Base-by-base conservation (phyloP, 2,329 filamentous ascomycete genomes). In the Phyllosticta citriasiana region DNA sequence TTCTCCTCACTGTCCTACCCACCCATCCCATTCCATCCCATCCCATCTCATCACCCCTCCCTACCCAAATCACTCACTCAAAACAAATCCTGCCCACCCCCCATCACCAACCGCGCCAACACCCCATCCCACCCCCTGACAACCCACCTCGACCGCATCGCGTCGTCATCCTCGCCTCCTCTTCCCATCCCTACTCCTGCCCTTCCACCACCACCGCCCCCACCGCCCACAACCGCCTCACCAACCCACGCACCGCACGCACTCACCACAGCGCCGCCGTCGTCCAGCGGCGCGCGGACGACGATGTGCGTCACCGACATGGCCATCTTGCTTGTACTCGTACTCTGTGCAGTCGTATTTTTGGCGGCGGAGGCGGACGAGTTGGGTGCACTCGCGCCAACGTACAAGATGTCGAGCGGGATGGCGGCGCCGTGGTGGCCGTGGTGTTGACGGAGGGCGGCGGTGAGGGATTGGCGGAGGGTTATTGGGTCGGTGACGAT, bases 341-440 rank as follows among this genome's bases (percentile, higher is more conserved):
- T 22, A 22, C 19, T 22, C 19, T 1, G 19, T 1, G 19, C 19
- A 22, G 19, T 22, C 19, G 19, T 22, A 2, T 22, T 14, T 40
- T 14, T 40, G 40, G 33, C 10, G 14, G 40, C 16, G 14, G 40
- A 16, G 40, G 40, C 3, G 6, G 40, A n/a, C 4, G 40, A 47
- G 6, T 2, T 7, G 9, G 27, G 40, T 14, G 74, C 0, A 86
- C 76, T 66, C 6, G 27, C 27, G 6, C 27, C 27, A 8, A 30
- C 27, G 27, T 84, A 84, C 51, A 91, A 78, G 35, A 91, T 81
- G 68, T 91, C 88, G 57, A 90, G 69, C 2, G 84, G 74, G 12
- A 90, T 84, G 19, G 84, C 85, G 2, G 78, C 74, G 12, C 88
- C 88, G 1, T 83, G 84, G n/a, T 83, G 72, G 16, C 88, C 88